Conservation (phyloP, 1,284 basidiomycete species). For the Ceratobasidium sp. region DNA sequence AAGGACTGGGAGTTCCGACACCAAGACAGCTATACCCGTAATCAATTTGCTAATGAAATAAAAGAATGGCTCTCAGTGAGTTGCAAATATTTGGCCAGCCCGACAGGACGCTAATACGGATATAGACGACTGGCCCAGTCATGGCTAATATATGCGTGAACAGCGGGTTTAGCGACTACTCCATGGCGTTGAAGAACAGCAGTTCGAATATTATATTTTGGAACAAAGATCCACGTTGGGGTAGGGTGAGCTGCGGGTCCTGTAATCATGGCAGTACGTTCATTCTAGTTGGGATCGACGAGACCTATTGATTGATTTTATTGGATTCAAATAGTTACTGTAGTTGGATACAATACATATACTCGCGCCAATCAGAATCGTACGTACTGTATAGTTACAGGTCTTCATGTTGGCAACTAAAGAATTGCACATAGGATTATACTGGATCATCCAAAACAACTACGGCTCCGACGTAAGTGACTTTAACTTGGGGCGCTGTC, state of each 20-base stretch:
- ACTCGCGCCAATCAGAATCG: neutral
- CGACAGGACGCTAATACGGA: too few species aligned
- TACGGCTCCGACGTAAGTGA: neutral
- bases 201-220: neutral
- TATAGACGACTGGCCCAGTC: conserved; percentile 15
- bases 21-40: neutral
- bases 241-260: neutral
- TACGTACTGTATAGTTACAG: neutral
- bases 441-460: conserved; percentile 28
- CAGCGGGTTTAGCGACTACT: neutral
- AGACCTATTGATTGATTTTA: too few species aligned
- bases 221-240: neutral
- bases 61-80: conserved; percentile 13
- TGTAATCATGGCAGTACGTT: conserved; percentile 14
- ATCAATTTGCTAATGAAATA: neutral
- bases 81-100: neutral
- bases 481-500: too few species aligned
- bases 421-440: neutral
- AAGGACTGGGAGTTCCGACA: neutral
- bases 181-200: neutral
- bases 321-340: neutral
- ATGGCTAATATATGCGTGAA: neutral
- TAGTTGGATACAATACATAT: conserved; percentile 11
- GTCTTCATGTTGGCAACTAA: neutral
- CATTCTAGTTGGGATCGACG: neutral